These are phyloP conservation scores for Basidiobolus meristosporus DNA, from an alignment of 371 early-diverging fungal species.

Conservation along the genomic window DNA sequence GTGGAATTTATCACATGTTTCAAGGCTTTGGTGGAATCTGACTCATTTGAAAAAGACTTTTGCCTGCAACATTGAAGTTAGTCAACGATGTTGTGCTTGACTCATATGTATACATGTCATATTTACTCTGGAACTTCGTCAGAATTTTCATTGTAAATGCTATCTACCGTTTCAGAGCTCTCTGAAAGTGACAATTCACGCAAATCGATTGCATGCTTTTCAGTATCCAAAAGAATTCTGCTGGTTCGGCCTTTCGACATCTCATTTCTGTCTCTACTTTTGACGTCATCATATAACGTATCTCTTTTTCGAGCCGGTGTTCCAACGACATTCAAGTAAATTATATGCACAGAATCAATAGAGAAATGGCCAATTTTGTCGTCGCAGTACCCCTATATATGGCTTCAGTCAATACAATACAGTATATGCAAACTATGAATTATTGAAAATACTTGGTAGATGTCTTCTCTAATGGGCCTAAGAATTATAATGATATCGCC, in stretches of 20 bases:
- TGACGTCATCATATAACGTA: neutral
- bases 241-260: neutral
- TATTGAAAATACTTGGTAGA: conserved; percentile 1
- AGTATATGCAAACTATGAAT: neutral
- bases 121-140: too few relatives aligned
- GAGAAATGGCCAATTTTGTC: conserved; percentile 2
- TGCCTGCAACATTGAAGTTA: too few relatives aligned
- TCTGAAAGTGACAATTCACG: neutral
- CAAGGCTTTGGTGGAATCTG: too few relatives aligned
- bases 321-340: conserved; percentile 2
- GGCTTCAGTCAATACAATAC: neutral
- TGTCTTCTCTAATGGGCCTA: conserved; percentile 1
- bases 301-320: neutral
- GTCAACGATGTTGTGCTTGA: too few relatives aligned
- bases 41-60: too few relatives aligned
- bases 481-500: conserved; percentile 3
- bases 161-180: neutral
- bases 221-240: neutral
- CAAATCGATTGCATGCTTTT: neutral
- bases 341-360: conserved; percentile 1
- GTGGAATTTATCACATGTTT: too few relatives aligned
- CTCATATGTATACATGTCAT: too few relatives aligned
- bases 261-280: neutral
- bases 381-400: neutral
- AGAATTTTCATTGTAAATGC: too few relatives aligned